These are phyloP conservation scores for Cyberlindnera euphorbiae DNA, from an alignment of 805 yeast species.

Conservation along the genomic window DNA sequence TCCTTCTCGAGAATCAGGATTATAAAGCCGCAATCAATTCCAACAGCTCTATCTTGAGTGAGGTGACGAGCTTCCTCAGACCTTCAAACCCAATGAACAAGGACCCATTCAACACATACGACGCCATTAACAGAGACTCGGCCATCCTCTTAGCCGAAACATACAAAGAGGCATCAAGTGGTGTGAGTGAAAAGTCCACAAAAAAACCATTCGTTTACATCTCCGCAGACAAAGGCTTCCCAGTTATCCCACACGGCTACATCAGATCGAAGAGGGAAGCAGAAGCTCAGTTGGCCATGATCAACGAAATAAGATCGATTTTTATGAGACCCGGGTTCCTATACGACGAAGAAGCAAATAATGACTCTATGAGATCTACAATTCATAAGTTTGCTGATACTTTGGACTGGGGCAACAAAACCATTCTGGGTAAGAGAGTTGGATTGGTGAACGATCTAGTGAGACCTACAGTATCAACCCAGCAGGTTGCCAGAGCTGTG, in stretches of 20 bases:
- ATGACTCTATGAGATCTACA: constrained; percentile 33
- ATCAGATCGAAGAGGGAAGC: constrained; percentile 74
- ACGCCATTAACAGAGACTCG: constrained; percentile 62
- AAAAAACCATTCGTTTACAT: constrained; percentile 62
- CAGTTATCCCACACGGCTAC: constrained; percentile 66
- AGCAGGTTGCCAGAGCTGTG: constrained; percentile 57
- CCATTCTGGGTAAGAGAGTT: constrained; percentile 35
- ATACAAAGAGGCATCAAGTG: too few relatives aligned
- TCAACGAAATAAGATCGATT: constrained; percentile 52
- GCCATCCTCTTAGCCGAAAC: constrained; percentile 60
- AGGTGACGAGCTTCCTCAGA: constrained; percentile 36
- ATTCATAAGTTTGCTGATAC: constrained; percentile 40
- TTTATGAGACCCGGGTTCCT: constrained; percentile 79
- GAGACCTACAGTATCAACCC: constrained; percentile 64
- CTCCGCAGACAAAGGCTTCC: constrained; percentile 73
- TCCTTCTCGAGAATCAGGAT: constrained; percentile 59
- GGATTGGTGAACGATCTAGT: constrained; percentile 41
- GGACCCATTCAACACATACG: constrained; percentile 44
- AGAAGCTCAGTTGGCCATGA: constrained; percentile 48
- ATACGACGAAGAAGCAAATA: constrained; percentile 48
- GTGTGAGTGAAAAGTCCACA: too few relatives aligned
- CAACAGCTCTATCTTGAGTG: constrained; percentile 26
- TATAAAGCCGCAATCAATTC: constrained; percentile 52
- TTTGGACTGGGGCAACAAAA: constrained; percentile 40
- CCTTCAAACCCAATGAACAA: constrained; percentile 57